Evolutionary conservation across 208 protist species (phyloP), one percentile per base, ranked within the genome.

Genomic region (Crithidia brevicula): DNA sequence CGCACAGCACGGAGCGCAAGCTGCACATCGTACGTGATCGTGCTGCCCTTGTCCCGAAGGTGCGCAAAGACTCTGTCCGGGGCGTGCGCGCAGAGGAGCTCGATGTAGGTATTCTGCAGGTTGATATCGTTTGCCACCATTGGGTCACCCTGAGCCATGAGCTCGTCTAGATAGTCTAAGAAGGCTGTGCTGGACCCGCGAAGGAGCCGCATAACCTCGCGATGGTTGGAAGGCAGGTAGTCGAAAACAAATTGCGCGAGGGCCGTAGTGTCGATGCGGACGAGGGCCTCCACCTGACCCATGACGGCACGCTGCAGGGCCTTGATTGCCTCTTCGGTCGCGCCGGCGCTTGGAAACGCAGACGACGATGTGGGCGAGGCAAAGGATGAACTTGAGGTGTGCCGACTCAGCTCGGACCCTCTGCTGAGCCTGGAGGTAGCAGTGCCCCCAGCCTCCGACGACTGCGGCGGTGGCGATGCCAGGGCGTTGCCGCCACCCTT

Each of bases 81-180:
- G 3, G 81, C 68, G 50, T 92, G 68, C 16, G 73, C 68, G 54
- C 83, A 92, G 3, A 93, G 71, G 0, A 95, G 78, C 71, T 90
- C 87, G 79, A 95, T 93, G 75, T 93, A 95, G 4, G 73, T 85
- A 66, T 92, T 90, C 66, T 95, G 90, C 54, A 95, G 56, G 33
- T 74, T 77, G 47, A 83, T 67, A 67, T 95, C 85, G 28, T 46
- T 77, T 46, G 70, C 52, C 9, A 88, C 78, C 0, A 42, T 36
- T 23, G 59, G 51, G 43, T 89, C 83, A 4, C 63, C 74, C 38
- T 85, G 92, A 15, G 65, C 78, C 36, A 91, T 70, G 33, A 95
- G 77, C 59, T 89, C 85, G 43, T 93, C 75, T 2, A 95, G 72
- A 67, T 93, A 95, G 33, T 77, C 61, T 18, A 95, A 60, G 58